Conservation (phyloP, 768 basidiomycete genomes). For the Boletus insuetus region DNA sequence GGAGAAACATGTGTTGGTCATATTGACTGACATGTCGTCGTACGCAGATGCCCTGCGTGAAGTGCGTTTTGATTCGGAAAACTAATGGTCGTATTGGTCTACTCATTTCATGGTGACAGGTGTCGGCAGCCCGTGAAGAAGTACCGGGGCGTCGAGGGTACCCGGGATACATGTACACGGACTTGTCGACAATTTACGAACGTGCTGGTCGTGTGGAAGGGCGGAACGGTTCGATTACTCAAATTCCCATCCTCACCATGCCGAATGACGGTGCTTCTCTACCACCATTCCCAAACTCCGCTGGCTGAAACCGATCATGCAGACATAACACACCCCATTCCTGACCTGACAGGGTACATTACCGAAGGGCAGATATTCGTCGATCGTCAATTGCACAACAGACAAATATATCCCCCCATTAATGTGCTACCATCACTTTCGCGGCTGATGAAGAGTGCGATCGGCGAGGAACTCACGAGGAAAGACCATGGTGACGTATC, state of each 20-base stretch:
- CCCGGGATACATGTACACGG: slow-evolving; percentile 98
- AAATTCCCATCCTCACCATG: slow-evolving; percentile 99
- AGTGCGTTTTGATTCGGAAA: slow-evolving; percentile 43
- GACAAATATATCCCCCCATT: slow-evolving; percentile 98
- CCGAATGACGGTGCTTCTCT: slow-evolving; percentile 87
- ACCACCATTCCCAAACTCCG: slow-evolving; percentile 18
- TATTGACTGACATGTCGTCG: slow-evolving; percentile 98
- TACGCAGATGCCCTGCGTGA: slow-evolving; percentile 97
- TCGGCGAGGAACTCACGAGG: slow-evolving; percentile 94
- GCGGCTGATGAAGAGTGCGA: slow-evolving; percentile 99
- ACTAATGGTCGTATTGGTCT: background rate
- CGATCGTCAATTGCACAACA: slow-evolving; percentile 95
- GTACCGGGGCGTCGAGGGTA: slow-evolving; percentile 99
- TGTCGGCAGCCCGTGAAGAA: slow-evolving; percentile 98
- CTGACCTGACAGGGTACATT: slow-evolving; percentile 98
- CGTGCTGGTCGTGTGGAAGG: slow-evolving; percentile 98
- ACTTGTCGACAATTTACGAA: slow-evolving; percentile 99
- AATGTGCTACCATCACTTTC: slow-evolving; percentile 98
- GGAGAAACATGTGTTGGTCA: slow-evolving; percentile 99
- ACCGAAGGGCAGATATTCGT: slow-evolving; percentile 99
- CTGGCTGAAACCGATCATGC: slow-evolving; percentile 24
- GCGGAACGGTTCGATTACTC: slow-evolving; percentile 98
- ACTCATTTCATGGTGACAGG: slow-evolving; percentile 33
- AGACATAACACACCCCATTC: slow-evolving; percentile 99
- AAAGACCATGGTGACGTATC: slow-evolving; percentile 99